These are phyloP conservation scores for Sodiomyces alkalinus DNA, from an alignment of 2,329 filamentous ascomycete genomes.

Conservation along the genomic window DNA sequence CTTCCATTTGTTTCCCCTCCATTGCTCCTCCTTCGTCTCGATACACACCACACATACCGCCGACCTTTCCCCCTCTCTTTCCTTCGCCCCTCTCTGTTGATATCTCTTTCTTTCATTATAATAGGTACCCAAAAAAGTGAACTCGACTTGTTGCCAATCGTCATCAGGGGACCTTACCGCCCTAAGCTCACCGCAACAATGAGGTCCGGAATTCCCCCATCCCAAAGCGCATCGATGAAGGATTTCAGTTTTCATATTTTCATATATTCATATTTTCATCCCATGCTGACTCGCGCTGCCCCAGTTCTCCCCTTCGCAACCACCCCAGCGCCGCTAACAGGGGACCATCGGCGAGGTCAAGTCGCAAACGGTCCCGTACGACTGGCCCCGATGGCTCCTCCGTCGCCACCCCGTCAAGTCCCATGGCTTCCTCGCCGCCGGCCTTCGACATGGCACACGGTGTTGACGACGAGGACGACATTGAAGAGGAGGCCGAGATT, in stretches of 20 bases:
- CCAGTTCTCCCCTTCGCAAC: constrained; percentile 67
- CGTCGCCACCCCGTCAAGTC: constrained; percentile 38
- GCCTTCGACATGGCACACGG: constrained; percentile 51
- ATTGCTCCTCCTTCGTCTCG: constrained; percentile 1
- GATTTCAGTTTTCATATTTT: constrained; percentile 1
- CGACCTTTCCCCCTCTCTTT: constrained; percentile 2
- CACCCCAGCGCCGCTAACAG: constrained; percentile 76
- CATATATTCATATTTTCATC: neutral
- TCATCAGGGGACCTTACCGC: no score
- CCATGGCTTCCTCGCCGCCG: constrained; percentile 51
- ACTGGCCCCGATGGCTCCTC: constrained; percentile 38
- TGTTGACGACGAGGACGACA: constrained; percentile 55
- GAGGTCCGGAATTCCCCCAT: neutral
- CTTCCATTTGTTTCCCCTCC: constrained; percentile 4
- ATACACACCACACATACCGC: neutral
- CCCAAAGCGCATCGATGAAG: constrained; percentile 15
- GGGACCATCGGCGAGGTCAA: constrained; percentile 37
- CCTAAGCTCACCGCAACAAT: constrained; percentile 1
- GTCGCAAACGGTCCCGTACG: constrained; percentile 40
- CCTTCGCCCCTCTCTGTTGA: constrained; percentile 1
- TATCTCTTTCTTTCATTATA: no score
- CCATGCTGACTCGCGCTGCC: constrained; percentile 4
- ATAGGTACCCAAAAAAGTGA: no score
- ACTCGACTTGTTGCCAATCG: no score
- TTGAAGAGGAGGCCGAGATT: constrained; percentile 55